Evolutionary conservation across 306 rosid species (phyloP).

Genomic region (Medicago ruthenica): DNA sequence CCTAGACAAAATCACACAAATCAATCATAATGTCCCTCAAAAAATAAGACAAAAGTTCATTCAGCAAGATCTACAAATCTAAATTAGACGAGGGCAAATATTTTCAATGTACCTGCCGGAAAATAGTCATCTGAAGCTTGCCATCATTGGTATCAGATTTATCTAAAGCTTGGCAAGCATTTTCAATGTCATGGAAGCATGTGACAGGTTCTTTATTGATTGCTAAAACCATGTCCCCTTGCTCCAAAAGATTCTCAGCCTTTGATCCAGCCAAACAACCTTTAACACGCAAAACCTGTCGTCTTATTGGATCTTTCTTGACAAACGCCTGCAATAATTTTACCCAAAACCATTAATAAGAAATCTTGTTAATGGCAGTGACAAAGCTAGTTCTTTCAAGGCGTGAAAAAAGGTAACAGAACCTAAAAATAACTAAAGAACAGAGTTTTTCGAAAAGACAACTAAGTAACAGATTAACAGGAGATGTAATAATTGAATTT

Average conservation of each 20-base stretch:
- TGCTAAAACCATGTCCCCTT: conserved; percentile 97
- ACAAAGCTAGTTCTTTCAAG: conserved; percentile 33
- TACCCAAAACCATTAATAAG: conserved; percentile 31
- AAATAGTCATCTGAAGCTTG: conserved; percentile 80
- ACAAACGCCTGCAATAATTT: conserved; percentile 71
- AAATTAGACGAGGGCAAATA: conserved; percentile 19
- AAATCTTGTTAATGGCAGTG: conserved; percentile 23
- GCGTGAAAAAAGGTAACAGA: conserved; percentile 20
- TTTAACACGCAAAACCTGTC: conserved; percentile 95
- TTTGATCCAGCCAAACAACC: conserved; percentile 95
- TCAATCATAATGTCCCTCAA: conserved; percentile 20
- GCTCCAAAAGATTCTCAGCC: conserved; percentile 89
- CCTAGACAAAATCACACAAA: conserved; percentile 61
- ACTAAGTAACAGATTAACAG: background rate
- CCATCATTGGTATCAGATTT: conserved; percentile 55
- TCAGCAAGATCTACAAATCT: conserved; percentile 41
- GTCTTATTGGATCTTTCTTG: conserved; percentile 89
- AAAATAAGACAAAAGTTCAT: conserved; percentile 16
- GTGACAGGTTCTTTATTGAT: conserved; percentile 95
- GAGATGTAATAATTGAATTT: background rate
- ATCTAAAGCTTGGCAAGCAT: conserved; percentile 81
- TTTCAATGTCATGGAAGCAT: conserved; percentile 84
- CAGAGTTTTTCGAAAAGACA: no score
- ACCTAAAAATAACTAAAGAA: background rate
- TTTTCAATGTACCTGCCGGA: conserved; percentile 73